phyloP scores from a whole-genome alignment of 441 rosid genomes.

The Hypseocharis bilobata region DNA sequence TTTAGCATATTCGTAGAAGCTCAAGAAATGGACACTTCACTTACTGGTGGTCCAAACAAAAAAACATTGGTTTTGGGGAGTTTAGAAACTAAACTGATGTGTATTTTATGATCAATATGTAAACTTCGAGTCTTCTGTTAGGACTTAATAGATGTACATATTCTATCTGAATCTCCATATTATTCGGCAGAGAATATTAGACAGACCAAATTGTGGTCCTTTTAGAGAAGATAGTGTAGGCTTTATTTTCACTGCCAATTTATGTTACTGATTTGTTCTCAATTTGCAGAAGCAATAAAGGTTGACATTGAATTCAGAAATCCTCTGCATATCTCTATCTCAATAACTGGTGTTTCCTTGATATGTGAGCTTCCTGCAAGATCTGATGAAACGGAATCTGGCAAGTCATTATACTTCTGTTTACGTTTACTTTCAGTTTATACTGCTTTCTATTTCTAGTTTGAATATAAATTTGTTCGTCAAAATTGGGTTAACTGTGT shows the following conservation, averaged over 20 bases:
- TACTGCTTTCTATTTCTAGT: constrained; percentile 3
- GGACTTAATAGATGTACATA: neutral
- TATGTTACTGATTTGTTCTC: constrained; percentile 6
- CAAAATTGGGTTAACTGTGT: constrained; percentile 14
- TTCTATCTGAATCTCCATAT: neutral
- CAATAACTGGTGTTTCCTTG: constrained; percentile 61
- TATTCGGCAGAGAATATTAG: neutral
- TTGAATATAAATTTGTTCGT: neutral
- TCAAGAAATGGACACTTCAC: neutral
- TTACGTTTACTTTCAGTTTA: constrained; percentile 2
- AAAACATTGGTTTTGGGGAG: constrained; percentile 1
- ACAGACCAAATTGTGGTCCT: constrained; percentile 1
- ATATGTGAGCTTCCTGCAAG: constrained; percentile 58
- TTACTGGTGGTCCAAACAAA: neutral
- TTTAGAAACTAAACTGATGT: neutral
- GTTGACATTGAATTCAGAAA: constrained; percentile 69
- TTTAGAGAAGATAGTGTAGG: constrained; percentile 3
- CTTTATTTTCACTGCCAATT: neutral
- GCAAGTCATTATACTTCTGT: constrained; percentile 37
- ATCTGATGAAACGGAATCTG: constrained; percentile 52
- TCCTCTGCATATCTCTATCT: constrained; percentile 66
- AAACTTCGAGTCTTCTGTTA: neutral
- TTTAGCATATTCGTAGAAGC: neutral
- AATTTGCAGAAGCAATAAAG: constrained; percentile 64
- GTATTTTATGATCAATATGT: neutral